A percentile compares a stretch with the other conserved stretches of the same genome.
These are phyloP conservation scores for Fusarium coicis DNA, from an alignment of 2,329 filamentous ascomycete species.

Conservation along the genomic window DNA sequence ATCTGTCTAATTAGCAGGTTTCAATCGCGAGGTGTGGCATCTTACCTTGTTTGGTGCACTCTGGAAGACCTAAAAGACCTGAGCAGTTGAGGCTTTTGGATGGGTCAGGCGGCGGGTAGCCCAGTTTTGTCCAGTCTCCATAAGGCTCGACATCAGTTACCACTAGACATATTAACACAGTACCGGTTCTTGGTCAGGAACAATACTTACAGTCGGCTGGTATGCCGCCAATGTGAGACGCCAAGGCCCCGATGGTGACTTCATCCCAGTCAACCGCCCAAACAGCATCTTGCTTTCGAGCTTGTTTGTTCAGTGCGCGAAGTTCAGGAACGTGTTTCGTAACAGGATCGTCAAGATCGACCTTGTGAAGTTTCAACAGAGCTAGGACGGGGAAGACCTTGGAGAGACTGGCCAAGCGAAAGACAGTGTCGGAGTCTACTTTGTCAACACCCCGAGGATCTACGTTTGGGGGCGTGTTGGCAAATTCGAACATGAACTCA, in stretches of 20 bases:
- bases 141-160: conserved; percentile 11
- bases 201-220: conserved; percentile 1
- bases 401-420: conserved; percentile 19
- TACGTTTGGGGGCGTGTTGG: background rate
- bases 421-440: conserved; percentile 13
- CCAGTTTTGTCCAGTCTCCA: conserved; percentile 20
- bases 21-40: rapidly evolving
- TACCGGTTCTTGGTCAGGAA: rapidly evolving
- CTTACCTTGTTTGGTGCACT: background rate
- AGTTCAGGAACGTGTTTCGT: conserved; percentile 24
- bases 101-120: background rate
- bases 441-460: conserved; percentile 10
- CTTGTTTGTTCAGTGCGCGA: background rate
- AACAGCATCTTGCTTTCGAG: conserved; percentile 4
- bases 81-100: conserved; percentile 19
- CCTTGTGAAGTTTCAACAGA: background rate
- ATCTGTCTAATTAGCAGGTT: background rate
- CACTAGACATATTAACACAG: background rate
- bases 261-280: conserved; percentile 22
- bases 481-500: conserved; percentile 16
- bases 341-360: conserved; percentile 4
- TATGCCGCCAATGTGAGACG: conserved; percentile 6
- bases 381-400: conserved; percentile 16
- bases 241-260: conserved; percentile 7
- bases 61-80: background rate